A percentile compares a stretch with the other conserved stretches of the same genome.
These are phyloP conservation scores for Alternaria brassicae DNA, from an alignment of 2,329 filamentous ascomycete species.

Conservation along the genomic window DNA sequence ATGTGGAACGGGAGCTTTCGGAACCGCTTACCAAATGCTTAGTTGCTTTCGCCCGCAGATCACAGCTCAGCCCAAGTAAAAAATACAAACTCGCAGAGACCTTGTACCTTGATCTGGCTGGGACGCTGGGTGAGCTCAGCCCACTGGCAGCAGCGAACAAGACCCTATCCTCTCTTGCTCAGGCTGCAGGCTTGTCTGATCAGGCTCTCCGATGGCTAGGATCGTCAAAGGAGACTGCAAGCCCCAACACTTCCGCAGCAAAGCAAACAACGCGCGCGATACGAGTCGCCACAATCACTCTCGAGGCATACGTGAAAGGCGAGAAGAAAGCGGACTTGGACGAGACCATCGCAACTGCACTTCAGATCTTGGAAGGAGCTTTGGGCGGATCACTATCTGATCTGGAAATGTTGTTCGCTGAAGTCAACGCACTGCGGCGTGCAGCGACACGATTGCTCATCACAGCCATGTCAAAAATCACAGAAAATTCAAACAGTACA, in stretches of 20 bases:
- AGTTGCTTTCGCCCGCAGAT: slow-evolving; percentile 66
- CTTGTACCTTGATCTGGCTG: slow-evolving; percentile 33
- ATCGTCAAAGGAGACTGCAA: slow-evolving; percentile 16
- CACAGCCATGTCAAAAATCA: slow-evolving; percentile 15
- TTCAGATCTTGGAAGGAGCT: slow-evolving; percentile 37
- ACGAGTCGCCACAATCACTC: slow-evolving; percentile 40
- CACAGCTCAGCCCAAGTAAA: slow-evolving; percentile 40
- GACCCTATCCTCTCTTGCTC: slow-evolving; percentile 44
- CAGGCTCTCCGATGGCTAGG: slow-evolving; percentile 46
- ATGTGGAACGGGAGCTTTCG: slow-evolving; percentile 70
- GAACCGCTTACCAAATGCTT: slow-evolving; percentile 70
- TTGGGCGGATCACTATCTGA: slow-evolving; percentile 43
- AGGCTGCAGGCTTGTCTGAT: slow-evolving; percentile 41
- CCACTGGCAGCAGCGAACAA: slow-evolving; percentile 17
- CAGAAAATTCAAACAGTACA: neutral
- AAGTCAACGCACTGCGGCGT: slow-evolving; percentile 45
- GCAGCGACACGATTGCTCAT: slow-evolving; percentile 37
- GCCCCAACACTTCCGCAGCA: slow-evolving; percentile 28
- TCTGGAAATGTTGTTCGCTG: slow-evolving; percentile 46
- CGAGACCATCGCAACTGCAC: slow-evolving; percentile 28
- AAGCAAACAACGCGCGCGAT: slow-evolving; percentile 34
- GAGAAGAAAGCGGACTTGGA: slow-evolving; percentile 24
- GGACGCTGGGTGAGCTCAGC: neutral
- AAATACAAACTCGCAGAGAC: slow-evolving; percentile 52
- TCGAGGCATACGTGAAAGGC: slow-evolving; percentile 38